phyloP scores from a whole-genome alignment of 2,329 filamentous ascomycete species.

The Pyricularia sp. region DNA sequence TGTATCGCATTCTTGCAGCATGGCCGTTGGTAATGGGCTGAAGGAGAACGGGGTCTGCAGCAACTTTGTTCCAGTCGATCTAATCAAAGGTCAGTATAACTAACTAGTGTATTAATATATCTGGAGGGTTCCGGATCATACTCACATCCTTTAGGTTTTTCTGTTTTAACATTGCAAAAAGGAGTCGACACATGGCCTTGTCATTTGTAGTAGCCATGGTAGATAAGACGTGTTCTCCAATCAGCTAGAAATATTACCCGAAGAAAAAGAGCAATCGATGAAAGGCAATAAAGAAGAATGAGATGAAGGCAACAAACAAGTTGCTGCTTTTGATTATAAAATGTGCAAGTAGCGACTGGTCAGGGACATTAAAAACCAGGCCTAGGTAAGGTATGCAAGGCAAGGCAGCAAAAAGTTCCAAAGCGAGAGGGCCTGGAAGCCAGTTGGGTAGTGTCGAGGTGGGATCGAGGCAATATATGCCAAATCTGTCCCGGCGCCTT shows the following conservation, averaged over 20 bases:
- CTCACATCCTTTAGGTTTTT: slow-evolving; percentile 53
- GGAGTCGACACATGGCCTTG: slow-evolving; percentile 46
- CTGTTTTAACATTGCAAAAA: slow-evolving; percentile 51
- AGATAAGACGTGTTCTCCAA: background rate
- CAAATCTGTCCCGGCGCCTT: background rate
- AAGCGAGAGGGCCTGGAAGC: background rate
- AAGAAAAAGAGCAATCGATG: background rate
- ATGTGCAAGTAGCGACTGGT: background rate
- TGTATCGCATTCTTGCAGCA: slow-evolving; percentile 51
- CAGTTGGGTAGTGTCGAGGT: background rate
- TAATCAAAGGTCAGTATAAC: slow-evolving; percentile 15
- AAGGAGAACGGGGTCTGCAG: slow-evolving; percentile 40
- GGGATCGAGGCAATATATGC: background rate
- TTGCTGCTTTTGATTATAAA: background rate
- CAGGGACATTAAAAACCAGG: background rate
- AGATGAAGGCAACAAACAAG: background rate
- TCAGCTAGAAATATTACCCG: background rate
- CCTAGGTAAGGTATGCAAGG: background rate
- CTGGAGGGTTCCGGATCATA: slow-evolving; percentile 8
- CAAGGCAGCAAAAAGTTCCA: background rate
- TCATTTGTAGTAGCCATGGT: slow-evolving; percentile 46
- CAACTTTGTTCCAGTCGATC: slow-evolving; percentile 53
- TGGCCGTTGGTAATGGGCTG: slow-evolving; percentile 50
- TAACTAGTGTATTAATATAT: background rate
- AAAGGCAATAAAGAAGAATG: too few species aligned